Evolutionary conservation across 495 filamentous ascomycete species (phyloP), one percentile per base, ranked within the genome.

Genomic region (Aspergillus asperescens): DNA sequence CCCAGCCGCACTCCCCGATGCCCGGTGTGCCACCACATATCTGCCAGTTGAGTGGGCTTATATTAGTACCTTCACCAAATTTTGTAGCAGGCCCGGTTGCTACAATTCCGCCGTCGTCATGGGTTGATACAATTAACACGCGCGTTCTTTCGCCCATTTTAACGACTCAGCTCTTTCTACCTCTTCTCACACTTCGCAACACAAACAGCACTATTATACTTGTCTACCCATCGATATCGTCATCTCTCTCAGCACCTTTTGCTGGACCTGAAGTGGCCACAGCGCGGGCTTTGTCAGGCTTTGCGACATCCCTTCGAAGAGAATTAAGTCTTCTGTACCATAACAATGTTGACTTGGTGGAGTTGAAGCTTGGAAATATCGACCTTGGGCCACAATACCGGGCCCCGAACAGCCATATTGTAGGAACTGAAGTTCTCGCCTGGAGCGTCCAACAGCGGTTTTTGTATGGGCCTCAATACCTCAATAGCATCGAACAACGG

Each of bases 131-230:
- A 12, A 77, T 97, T 58, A 95, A 96, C 72, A 88, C 87, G 5
- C 89, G 91, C 48, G 77, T 97, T n/a, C 79, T 97, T 24, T 84
- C 87, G n/a, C 91, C 94, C 4, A 86, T 97, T 54, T 77, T 95
- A 50, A 89, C 85, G 0, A 77, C 88, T 9, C 90, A 96, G 64
- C 78, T 86, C 20, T 95, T 97, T 72, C 75, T 97, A 1, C 91
- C 89, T 0, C 81, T 88, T 22, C 76, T 96, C 38, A 84, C 81
- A 10, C 63, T 67, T 45, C 66, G 72, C 54, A 69, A 72, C 40
- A 67, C 73, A 42, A 68, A 67, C 38, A 72, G 78, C 50, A 81
- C 81, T 38, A 78, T 98, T 37, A 71, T 96, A 34, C 70, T 97
- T 59, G 82, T 91, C 57, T 95, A 89, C 28, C 88, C 91, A 0